Evolutionary conservation across 495 filamentous ascomycete species (phyloP).

Genomic region (Evernia prunastri): DNA sequence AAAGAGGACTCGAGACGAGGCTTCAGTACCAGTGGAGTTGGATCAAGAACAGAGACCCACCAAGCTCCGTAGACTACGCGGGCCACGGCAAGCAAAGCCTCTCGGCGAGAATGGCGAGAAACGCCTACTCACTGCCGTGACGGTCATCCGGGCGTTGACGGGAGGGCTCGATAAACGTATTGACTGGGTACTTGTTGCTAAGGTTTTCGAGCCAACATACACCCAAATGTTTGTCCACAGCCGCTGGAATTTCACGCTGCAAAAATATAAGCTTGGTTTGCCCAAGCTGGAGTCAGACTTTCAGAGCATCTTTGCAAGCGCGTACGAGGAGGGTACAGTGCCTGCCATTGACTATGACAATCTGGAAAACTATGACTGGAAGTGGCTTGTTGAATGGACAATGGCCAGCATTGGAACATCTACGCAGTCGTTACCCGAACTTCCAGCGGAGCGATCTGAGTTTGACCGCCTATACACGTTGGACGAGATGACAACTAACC

Average conservation of each 20-base stretch:
- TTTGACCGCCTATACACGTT: slow-evolving; percentile 47
- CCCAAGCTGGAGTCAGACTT: slow-evolving; percentile 70
- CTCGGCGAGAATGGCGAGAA: slow-evolving; percentile 27
- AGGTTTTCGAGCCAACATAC: slow-evolving; percentile 54
- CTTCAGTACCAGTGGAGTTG: neutral
- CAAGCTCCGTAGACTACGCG: slow-evolving; percentile 19
- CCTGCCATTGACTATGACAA: slow-evolving; percentile 66
- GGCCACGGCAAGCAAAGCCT: slow-evolving; percentile 2
- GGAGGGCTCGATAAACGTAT: slow-evolving; percentile 63
- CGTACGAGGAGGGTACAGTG: slow-evolving; percentile 63
- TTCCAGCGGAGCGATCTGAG: slow-evolving; percentile 45
- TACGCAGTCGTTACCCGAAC: slow-evolving; percentile 37
- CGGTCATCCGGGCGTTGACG: slow-evolving; percentile 63
- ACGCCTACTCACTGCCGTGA: slow-evolving; percentile 58
- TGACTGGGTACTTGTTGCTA: slow-evolving; percentile 67
- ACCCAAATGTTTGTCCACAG: slow-evolving; percentile 51
- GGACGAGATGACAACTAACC: slow-evolving; percentile 30
- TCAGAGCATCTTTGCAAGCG: slow-evolving; percentile 64
- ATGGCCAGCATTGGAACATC: slow-evolving; percentile 43
- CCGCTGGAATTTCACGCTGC: slow-evolving; percentile 52
- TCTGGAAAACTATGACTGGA: slow-evolving; percentile 71
- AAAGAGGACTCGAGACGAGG: neutral
- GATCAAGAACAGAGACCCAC: slow-evolving; percentile 3
- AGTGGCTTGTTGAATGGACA: slow-evolving; percentile 67
- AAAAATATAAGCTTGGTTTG: slow-evolving; percentile 54